Base-by-base conservation (phyloP, 306 rosid species). In the Sechiopsis laciniata region DNA sequence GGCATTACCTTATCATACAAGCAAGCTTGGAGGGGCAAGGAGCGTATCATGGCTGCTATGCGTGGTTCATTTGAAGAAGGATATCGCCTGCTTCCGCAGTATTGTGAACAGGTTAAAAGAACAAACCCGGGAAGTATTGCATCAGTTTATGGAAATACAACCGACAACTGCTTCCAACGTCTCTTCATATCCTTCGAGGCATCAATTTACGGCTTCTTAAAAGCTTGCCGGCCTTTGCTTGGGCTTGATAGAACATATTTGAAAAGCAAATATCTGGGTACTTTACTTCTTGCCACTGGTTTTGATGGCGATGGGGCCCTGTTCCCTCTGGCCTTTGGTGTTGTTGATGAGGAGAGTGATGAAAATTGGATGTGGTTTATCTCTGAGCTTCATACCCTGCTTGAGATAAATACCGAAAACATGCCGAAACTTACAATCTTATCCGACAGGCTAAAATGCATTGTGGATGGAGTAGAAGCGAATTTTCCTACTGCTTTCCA, bases 41-140 rank as follows among this genome's bases (percentile, higher is more conserved):
- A 85, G 65, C 78, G 87, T 19, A 78, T 83, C 73, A 83, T 80
- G 89, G 89, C 86, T 54, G 76, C 83, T 55, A 78, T 85, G 61
- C 80, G 82, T 20, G 89, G 89, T n/a, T 85, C 89, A 12, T 85
- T 80, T 37, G 87, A 85, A 73, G 85, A 83, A 83, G 89, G 76
- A 73, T 85, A 78, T 80, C 81, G 83, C 45, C 72, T 80, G 12
- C 83, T 85, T 55, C 89, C 89, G 15, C 87, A 78, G 77, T 85
- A 83, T 72, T 85, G 89, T 67, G 87, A 83, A 40, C 83, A 85
- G 75, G 79, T 85, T 29, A 77, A 75, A 79, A 74, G 80, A 76
- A 78, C 87, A 59, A 85, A 85, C 60, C 83, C 87, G 0, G 89
- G 85, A 48, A 85, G 87, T 46, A 83, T 85, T 42, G 83, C 87